These are phyloP conservation scores for Cryptococcus sp. DNA, from an alignment of 1,284 basidiomycete genomes.

Conservation along the genomic window DNA sequence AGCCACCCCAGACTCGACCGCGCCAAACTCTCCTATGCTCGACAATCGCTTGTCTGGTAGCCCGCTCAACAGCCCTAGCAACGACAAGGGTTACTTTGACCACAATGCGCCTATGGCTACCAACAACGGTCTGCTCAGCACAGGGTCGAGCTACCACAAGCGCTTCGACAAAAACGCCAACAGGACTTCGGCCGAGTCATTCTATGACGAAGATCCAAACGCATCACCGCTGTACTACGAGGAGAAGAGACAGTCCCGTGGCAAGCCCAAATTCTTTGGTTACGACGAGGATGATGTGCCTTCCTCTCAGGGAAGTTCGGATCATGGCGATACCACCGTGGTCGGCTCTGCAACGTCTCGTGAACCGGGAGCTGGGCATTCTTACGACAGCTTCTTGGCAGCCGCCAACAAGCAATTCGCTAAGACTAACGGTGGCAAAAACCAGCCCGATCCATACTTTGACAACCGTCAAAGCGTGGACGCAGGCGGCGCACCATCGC, in stretches of 20 bases:
- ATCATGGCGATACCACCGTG: constrained; percentile 45
- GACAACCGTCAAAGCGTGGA: constrained; percentile 54
- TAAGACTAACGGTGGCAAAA: constrained; percentile 69
- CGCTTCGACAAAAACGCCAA: constrained; percentile 45
- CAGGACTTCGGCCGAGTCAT: constrained; percentile 49
- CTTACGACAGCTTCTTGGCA: constrained; percentile 77
- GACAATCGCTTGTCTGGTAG: constrained; percentile 1
- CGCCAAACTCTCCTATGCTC: constrained; percentile 39
- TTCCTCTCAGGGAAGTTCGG: constrained; percentile 51
- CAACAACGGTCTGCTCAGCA: constrained; percentile 29
- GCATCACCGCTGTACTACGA: constrained; percentile 43
- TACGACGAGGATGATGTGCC: constrained; percentile 61
- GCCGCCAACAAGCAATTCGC: constrained; percentile 79
- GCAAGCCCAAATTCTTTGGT: constrained; percentile 57
- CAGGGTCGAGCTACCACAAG: constrained; percentile 46
- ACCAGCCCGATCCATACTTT: constrained; percentile 73
- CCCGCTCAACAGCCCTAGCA: constrained; percentile 18
- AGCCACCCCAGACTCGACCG: constrained; percentile 45
- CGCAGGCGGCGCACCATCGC: constrained; percentile 57
- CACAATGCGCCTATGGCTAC: constrained; percentile 31
- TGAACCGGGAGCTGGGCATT: constrained; percentile 45
- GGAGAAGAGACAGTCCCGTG: constrained; percentile 31
- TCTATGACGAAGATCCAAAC: constrained; percentile 53
- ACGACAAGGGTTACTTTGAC: constrained; percentile 30
- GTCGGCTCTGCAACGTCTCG: constrained; percentile 38